These are phyloP conservation scores for Balakata baccata DNA, from an alignment of 345 rosid genomes.

Conservation along the genomic window DNA sequence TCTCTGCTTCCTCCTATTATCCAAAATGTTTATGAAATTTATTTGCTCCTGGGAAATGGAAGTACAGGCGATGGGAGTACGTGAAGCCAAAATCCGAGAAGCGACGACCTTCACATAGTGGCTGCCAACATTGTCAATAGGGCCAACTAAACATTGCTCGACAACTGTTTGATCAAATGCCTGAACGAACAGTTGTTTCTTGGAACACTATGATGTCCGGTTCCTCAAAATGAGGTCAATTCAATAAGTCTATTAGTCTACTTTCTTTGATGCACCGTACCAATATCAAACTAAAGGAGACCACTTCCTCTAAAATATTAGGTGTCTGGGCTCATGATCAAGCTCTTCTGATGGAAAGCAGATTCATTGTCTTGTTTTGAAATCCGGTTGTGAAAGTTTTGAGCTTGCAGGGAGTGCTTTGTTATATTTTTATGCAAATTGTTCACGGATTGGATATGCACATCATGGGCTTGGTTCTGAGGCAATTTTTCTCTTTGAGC, in stretches of 20 bases:
- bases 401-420: slow-evolving; percentile 47
- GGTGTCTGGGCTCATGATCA: slow-evolving; percentile 35
- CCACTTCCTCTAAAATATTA: slow-evolving; percentile 35
- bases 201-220: slow-evolving; percentile 50
- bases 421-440: slow-evolving; percentile 41
- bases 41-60: slow-evolving; percentile 26
- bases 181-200: slow-evolving; percentile 38
- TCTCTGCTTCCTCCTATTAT: no score
- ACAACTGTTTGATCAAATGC: slow-evolving; percentile 51
- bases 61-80: slow-evolving; percentile 14
- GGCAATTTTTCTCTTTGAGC: slow-evolving; percentile 42
- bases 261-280: slow-evolving; percentile 36
- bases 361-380: slow-evolving; percentile 40
- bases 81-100: background rate
- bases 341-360: slow-evolving; percentile 33
- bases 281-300: slow-evolving; percentile 30
- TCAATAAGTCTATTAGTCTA: slow-evolving; percentile 30
- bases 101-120: slow-evolving; percentile 6
- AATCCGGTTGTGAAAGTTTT: slow-evolving; percentile 38
- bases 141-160: slow-evolving; percentile 41
- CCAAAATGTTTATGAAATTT: slow-evolving; percentile 4
- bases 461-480: slow-evolving; percentile 51
- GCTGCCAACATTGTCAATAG: slow-evolving; percentile 34
- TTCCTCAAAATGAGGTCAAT: slow-evolving; percentile 38
- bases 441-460: slow-evolving; percentile 43